Evolutionary conservation across 768 basidiomycete genomes (phyloP), one percentile per base, ranked within the genome.

Genomic region (Ramaria sp.): DNA sequence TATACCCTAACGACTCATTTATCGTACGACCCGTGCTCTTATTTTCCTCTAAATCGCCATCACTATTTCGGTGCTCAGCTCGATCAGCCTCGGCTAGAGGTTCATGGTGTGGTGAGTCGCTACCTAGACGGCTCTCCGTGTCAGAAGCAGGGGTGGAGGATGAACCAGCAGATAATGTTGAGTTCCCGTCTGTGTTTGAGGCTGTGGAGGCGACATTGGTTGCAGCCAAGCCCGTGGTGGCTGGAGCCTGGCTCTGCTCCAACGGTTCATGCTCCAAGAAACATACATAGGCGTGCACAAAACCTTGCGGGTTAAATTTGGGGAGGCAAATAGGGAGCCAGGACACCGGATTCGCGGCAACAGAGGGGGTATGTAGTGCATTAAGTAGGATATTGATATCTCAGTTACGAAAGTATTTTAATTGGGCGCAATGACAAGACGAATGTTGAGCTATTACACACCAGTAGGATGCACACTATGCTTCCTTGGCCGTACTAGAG

Each of bases 321-420:
- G 96, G 95, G 3, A 99, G 77, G 65, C 96, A 98, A 45, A 99
- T 78, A 2, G 96, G 96, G 7, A 98, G 78, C 91, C 93, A 99
- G 5, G 86, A 85, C 13, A 93, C 87, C 6, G 91, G 74, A 5
- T 83, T 85, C 8, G 83, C 82, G 1, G 83, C 86, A 59, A 87
- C 81, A 1, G 90, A 85, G 0, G 90, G 87, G 0, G 88, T 78
- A 55, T 87, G 79, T 7, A 97, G 78, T 2, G 93, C 95, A 64
- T 95, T 97, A 52, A 98, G 74, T 28, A 97, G 77, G 48, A 96
- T 83, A 63, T 96, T 93, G 18, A 99, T 80, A 63, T 98, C 96
- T 83, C 64, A 39, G 0, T 22, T 10, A 55, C 28, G 42, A n/a
- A 41, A 18, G n/a, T 24, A 6, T 27, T 39, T 34, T 20, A 16